Conservation (phyloP, 2,329 filamentous ascomycete genomes). For the Fusarium sp. region DNA sequence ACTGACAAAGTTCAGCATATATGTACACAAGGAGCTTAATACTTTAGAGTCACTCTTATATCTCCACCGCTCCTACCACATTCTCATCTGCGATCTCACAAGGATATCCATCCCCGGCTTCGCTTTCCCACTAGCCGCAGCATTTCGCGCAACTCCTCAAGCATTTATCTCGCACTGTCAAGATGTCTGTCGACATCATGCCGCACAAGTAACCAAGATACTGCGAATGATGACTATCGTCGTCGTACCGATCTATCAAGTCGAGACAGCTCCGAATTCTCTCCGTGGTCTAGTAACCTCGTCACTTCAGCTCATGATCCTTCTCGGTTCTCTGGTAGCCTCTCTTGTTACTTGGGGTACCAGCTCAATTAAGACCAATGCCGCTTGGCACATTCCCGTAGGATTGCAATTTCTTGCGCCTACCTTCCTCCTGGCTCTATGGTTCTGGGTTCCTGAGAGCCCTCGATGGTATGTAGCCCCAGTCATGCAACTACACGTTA, state of each 20-base stretch:
- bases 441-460: conserved; percentile 55
- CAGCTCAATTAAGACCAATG: conserved; percentile 27
- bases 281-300: conserved; percentile 44
- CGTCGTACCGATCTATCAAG: conserved; percentile 46
- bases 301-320: conserved; percentile 44
- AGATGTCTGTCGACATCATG: conserved; percentile 1
- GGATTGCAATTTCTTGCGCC: conserved; percentile 56
- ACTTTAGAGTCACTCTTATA: not conserved
- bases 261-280: conserved; percentile 40
- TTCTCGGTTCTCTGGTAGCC: conserved; percentile 41
- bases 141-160: not conserved
- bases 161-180: not conserved
- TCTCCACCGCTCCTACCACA: conserved; percentile 2
- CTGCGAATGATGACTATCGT: conserved; percentile 35
- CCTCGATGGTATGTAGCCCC: conserved; percentile 59
- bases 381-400: conserved; percentile 56
- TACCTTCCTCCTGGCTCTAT: conserved; percentile 47
- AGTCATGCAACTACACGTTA: too few species aligned
- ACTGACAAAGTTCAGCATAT: not conserved
- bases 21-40: not conserved
- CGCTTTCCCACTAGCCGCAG: not conserved
- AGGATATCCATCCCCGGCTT: conserved; percentile 10
- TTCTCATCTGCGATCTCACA: conserved; percentile 5
- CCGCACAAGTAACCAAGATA: not conserved
- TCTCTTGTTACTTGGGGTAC: conserved; percentile 43